A percentile compares a stretch with the other conserved stretches of the same genome.
These are phyloP conservation scores for Annulohypoxylon stygium DNA, from an alignment of 495 filamentous ascomycete species.

Conservation along the genomic window DNA sequence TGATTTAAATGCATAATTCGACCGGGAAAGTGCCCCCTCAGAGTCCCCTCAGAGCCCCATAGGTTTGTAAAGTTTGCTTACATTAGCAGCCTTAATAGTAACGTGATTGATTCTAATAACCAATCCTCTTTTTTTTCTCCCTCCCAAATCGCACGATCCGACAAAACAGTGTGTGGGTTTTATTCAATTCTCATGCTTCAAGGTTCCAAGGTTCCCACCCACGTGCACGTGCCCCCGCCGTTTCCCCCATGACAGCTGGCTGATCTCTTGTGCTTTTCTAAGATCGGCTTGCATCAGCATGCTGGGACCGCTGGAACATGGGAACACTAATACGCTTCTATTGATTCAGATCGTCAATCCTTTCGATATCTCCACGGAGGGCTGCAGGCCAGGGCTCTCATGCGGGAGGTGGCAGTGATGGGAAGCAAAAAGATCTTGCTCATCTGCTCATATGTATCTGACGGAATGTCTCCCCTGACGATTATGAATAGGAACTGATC, in stretches of 20 bases:
- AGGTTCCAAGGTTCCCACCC: constrained; percentile 7
- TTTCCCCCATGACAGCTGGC: constrained; percentile 13
- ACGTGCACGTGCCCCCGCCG: constrained; percentile 29
- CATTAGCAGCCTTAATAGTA: constrained; percentile 30
- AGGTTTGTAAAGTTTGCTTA: constrained; percentile 13
- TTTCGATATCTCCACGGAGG: constrained; percentile 19
- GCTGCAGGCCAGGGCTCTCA: neutral
- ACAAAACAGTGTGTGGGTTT: constrained; percentile 16
- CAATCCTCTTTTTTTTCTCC: constrained; percentile 14
- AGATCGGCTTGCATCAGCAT: constrained; percentile 37
- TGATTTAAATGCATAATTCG: neutral
- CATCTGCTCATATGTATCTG: neutral
- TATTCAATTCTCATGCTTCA: constrained; percentile 10
- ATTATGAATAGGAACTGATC: constrained; percentile 7
- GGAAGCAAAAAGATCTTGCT: constrained; percentile 21
- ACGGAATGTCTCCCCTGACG: constrained; percentile 31
- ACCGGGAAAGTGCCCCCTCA: neutral
- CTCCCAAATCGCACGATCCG: constrained; percentile 10
- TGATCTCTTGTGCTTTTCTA: constrained; percentile 32
- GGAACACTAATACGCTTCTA: constrained; percentile 19
- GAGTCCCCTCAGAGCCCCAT: constrained; percentile 20
- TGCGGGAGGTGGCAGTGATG: neutral
- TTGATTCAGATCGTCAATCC: constrained; percentile 34
- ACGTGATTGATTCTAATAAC: constrained; percentile 12
- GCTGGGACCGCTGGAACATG: constrained; percentile 15